Evolutionary conservation across 495 filamentous ascomycete genomes (phyloP).

Genomic region (Penicillium silybi): DNA sequence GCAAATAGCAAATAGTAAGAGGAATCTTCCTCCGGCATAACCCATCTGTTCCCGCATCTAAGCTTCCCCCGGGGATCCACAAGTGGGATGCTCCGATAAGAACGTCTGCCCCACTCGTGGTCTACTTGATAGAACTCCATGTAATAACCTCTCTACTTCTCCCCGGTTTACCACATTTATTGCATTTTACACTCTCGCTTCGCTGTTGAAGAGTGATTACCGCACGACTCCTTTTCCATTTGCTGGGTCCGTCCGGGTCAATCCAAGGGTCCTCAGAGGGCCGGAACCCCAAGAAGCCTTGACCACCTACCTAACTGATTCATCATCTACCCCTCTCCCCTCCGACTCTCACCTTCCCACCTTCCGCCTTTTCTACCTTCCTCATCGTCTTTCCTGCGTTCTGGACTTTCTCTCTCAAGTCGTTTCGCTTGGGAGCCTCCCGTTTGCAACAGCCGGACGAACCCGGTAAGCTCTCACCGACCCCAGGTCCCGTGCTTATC

Average conservation of each 20-base stretch:
- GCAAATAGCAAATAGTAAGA: background rate
- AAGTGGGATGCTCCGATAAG: background rate
- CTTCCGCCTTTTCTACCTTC: constrained; percentile 5
- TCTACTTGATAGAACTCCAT: background rate
- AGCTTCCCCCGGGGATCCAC: background rate
- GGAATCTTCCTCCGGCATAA: background rate
- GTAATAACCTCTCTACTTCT: background rate
- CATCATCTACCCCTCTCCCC: constrained; percentile 29
- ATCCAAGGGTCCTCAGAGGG: constrained; percentile 8
- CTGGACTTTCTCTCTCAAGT: background rate
- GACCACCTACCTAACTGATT: constrained; percentile 19
- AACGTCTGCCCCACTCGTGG: background rate
- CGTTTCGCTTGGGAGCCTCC: background rate
- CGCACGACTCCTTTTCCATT: background rate
- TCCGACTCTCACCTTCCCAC: constrained; percentile 7
- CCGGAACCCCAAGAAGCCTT: constrained; percentile 10
- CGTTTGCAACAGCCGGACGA: background rate
- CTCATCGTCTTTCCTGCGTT: background rate
- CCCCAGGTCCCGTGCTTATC: background rate
- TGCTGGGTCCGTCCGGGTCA: constrained; percentile 2
- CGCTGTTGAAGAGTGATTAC: background rate
- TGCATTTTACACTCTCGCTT: background rate
- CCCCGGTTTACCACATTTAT: background rate
- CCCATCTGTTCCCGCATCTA: background rate
- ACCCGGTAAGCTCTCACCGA: background rate